Evolutionary conservation across 768 basidiomycete genomes (phyloP).

Genomic region (Rhizopogon sp.): DNA sequence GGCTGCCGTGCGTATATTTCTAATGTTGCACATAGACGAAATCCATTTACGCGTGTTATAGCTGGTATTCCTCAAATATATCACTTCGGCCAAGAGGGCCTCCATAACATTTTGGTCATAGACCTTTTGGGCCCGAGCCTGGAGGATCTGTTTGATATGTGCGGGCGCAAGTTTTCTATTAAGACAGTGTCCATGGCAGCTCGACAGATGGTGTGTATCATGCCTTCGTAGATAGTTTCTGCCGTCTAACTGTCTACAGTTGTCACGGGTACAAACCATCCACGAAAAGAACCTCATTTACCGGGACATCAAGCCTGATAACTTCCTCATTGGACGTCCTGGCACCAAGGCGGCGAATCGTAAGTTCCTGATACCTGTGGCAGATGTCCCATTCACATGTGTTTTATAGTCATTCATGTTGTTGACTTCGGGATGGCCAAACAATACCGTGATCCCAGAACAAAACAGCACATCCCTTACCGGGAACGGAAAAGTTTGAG

Average conservation of each 20-base stretch:
- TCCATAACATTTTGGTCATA: constrained; percentile 98
- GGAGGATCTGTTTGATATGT: constrained; percentile 99
- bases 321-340: constrained; percentile 94
- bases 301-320: constrained; percentile 99
- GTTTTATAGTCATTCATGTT: constrained; percentile 69
- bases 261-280: constrained; percentile 93
- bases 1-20: constrained; percentile 71
- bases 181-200: constrained; percentile 99
- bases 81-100: constrained; percentile 97
- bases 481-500: constrained; percentile 95
- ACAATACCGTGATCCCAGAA: constrained; percentile 98
- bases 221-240: neutral
- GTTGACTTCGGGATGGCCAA: constrained; percentile 99
- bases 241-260: constrained; percentile 37
- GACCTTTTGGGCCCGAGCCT: constrained; percentile 95
- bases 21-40: constrained; percentile 5
- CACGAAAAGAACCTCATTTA: constrained; percentile 99
- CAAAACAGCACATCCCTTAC: constrained; percentile 99
- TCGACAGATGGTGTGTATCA: constrained; percentile 77
- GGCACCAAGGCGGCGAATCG: constrained; percentile 86
- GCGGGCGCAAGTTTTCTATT: constrained; percentile 92
- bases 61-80: constrained; percentile 99
- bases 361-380: constrained; percentile 24
- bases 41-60: constrained; percentile 30
- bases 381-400: neutral